Conservation (phyloP, 169 alveolate genomes). For the Plasmodium inui region DNA sequence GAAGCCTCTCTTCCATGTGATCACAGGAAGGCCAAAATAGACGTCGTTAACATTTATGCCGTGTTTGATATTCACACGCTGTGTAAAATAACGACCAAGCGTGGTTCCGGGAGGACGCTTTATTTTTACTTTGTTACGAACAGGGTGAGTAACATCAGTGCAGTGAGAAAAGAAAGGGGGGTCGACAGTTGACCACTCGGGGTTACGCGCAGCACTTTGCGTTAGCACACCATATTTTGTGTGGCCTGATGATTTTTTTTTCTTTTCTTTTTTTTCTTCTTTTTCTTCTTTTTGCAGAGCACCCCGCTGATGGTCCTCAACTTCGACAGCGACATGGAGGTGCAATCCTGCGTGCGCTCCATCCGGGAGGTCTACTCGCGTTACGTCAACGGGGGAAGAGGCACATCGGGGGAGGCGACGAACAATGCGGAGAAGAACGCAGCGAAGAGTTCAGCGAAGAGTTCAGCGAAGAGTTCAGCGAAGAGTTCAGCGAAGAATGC, state of each 20-base stretch:
- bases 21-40: slow-evolving; percentile 16
- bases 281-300: slow-evolving; percentile 17
- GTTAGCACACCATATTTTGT: background rate
- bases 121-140: slow-evolving; percentile 79
- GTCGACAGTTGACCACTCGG: background rate
- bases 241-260: background rate
- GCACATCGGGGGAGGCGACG: too few species aligned
- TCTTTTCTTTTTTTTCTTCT: background rate
- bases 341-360: slow-evolving; percentile 56
- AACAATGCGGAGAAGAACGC: too few species aligned
- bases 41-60: slow-evolving; percentile 76
- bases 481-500: too few species aligned
- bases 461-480: too few species aligned
- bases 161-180: too few species aligned
- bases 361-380: slow-evolving; percentile 33
- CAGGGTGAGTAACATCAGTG: slow-evolving; percentile 44
- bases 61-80: slow-evolving; percentile 76
- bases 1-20: background rate
- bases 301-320: slow-evolving; percentile 62
- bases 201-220: background rate
- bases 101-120: slow-evolving; percentile 53
- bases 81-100: slow-evolving; percentile 77
- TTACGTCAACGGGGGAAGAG: background rate
- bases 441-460: too few species aligned
- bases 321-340: slow-evolving; percentile 60